Conservation (phyloP, 371 early-diverging fungal species). For the Circinella minor region DNA sequence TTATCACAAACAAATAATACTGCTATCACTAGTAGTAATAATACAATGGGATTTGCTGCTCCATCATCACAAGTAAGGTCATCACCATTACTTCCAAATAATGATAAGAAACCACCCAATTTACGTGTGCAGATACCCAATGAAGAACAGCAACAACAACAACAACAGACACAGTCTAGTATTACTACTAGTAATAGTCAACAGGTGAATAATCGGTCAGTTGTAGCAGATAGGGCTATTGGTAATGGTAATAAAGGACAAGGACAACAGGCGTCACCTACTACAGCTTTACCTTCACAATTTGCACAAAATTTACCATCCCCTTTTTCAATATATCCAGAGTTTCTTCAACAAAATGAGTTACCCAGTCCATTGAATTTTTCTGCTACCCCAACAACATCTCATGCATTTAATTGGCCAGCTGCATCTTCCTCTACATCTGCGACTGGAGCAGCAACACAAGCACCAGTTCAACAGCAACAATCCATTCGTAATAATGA, state of each 20-base stretch:
- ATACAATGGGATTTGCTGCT: conserved; percentile 9
- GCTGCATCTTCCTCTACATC: conserved; percentile 23
- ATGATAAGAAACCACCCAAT: conserved; percentile 40
- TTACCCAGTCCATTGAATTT: conserved; percentile 69
- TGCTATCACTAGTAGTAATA: not conserved
- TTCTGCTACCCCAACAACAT: conserved; percentile 59
- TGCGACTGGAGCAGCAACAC: not conserved
- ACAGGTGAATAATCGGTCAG: not conserved
- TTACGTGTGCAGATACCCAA: conserved; percentile 52
- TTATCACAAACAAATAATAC: not conserved
- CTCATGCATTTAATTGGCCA: conserved; percentile 68
- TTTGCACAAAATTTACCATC: conserved; percentile 81
- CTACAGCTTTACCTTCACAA: conserved; percentile 60
- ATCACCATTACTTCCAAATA: not conserved
- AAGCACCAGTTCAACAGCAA: not conserved
- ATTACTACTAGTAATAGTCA: not conserved
- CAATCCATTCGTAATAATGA: conserved; percentile 10
- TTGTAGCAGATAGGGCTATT: conserved; percentile 9
- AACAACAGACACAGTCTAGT: conserved; percentile 4
- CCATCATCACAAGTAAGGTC: conserved; percentile 15
- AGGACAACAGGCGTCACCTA: conserved; percentile 8
- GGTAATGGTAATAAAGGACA: conserved; percentile 15
- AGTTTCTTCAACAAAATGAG: conserved; percentile 72
- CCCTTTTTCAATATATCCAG: conserved; percentile 76
- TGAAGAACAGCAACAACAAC: conserved; percentile 17